Evolutionary conservation across 2,329 filamentous ascomycete genomes (phyloP), one percentile per base, ranked within the genome.

Genomic region (Calonectria ilicicola): DNA sequence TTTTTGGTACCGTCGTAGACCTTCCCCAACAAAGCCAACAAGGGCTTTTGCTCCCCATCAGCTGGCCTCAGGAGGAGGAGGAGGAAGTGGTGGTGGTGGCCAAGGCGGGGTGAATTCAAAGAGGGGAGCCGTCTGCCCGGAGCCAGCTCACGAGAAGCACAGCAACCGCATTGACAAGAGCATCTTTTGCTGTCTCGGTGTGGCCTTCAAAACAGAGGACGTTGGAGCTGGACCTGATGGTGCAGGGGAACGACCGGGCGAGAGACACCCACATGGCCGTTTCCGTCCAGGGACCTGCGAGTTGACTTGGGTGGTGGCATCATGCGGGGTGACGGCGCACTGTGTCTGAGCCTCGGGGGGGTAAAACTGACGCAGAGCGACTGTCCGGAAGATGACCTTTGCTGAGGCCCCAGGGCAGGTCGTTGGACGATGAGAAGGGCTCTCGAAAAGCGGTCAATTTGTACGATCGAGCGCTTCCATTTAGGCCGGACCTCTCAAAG

Each of bases 291-390:
- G 65, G 68, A 73, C 76, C 72, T 58, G 38, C 26, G 58, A 26
- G 26, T 56, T 35, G 51, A 44, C 38, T 63, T 49, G 62, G 66
- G 46, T 58, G 69, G 77, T 78, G 75, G 76, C 74, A 78, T 80
- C 75, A 79, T 80, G 78, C 77, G 78, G 77, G 78, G 78, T 66
- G 68, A 40, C 19, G 44, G 63, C 60, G 75, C 76, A 79, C 78
- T 80, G 78, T 80, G 74, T 74, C 70, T 58, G 64, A 62, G 58
- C 40, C 69, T 56, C 49, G 53, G 51, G 67, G 65, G 56, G 58
- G 23, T 46, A 75, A 44, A 53, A 42, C 69, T 75, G 72, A 68
- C 71, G 67, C 71, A 71, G 69, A 66, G 47, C 42, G 51, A 69
- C 51, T 72, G 40, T 42, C 68, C 49, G 63, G 29, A 65, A 62